These are phyloP conservation scores for Carallia brachiata DNA, from an alignment of 345 rosid genomes.

Conservation along the genomic window DNA sequence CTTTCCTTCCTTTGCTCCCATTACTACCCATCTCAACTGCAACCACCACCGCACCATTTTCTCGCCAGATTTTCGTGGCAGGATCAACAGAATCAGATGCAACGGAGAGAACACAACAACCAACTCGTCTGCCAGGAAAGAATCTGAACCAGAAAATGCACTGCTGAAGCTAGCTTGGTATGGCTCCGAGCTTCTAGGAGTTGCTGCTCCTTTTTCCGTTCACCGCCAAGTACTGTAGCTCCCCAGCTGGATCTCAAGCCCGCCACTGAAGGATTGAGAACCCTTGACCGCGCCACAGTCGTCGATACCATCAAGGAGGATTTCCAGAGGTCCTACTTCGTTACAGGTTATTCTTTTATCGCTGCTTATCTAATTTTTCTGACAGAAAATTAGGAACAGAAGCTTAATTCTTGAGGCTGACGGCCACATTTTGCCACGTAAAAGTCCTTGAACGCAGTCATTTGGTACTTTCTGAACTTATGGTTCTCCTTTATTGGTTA, in stretches of 20 bases:
- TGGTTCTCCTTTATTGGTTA: conserved; percentile 18
- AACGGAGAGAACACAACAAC: conserved; percentile 28
- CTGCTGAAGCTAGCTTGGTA: conserved; percentile 89
- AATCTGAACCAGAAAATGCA: conserved; percentile 56
- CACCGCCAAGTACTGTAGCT: conserved; percentile 31
- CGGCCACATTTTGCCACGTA: too few species aligned
- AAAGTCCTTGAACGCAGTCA: too few species aligned
- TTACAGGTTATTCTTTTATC: conserved; percentile 50
- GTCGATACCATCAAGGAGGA: conserved; percentile 70
- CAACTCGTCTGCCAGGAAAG: conserved; percentile 33
- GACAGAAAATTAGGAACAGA: too few species aligned
- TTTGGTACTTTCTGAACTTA: neutral
- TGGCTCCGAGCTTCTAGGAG: conserved; percentile 87
- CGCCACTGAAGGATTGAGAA: conserved; percentile 46
- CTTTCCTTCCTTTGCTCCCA: conserved; percentile 32
- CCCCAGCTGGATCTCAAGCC: conserved; percentile 26
- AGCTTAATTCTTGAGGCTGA: neutral
- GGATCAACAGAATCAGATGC: conserved; percentile 33
- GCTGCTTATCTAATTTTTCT: too few species aligned
- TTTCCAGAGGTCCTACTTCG: conserved; percentile 77
- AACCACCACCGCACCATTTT: conserved; percentile 9
- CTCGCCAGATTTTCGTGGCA: conserved; percentile 17
- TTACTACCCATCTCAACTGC: conserved; percentile 27
- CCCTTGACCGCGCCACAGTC: conserved; percentile 52
- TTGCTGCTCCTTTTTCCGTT: conserved; percentile 76